Conservation (phyloP, 1,284 basidiomycete species). For the Marasmius fiardii region DNA sequence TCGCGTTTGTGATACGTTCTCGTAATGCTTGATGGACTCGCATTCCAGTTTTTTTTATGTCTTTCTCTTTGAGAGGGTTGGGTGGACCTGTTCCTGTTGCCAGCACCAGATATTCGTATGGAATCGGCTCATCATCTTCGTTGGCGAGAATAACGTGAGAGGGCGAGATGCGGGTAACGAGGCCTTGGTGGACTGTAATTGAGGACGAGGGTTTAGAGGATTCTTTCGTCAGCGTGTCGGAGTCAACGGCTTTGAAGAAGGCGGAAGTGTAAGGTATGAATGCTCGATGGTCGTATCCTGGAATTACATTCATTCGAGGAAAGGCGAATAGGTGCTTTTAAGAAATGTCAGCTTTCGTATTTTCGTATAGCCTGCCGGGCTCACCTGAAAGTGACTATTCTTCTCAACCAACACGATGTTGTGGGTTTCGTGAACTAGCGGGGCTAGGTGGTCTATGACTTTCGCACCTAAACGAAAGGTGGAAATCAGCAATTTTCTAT, state of each 20-base stretch:
- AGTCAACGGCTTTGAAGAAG: conserved; percentile 17
- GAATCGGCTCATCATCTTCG: conserved; percentile 19
- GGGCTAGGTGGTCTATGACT: conserved; percentile 32
- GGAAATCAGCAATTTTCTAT: background rate
- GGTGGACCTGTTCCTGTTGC: conserved; percentile 27
- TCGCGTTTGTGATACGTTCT: conserved; percentile 13
- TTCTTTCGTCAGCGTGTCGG: background rate
- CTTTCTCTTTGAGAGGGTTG: conserved; percentile 1
- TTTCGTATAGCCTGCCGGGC: background rate
- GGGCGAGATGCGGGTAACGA: conserved; percentile 19
- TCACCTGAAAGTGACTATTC: conserved; percentile 37
- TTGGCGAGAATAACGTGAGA: conserved; percentile 22
- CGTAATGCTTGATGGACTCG: conserved; percentile 8
- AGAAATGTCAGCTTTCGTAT: background rate
- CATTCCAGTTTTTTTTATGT: too few relatives aligned
- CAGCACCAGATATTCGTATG: conserved; percentile 28
- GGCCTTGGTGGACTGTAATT: conserved; percentile 21
- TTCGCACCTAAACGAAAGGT: conserved; percentile 13
- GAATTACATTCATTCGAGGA: conserved; percentile 38
- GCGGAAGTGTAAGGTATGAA: conserved; percentile 38
- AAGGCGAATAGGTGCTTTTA: conserved; percentile 32
- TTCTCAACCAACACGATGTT: conserved; percentile 38
- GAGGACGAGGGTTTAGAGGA: conserved; percentile 14
- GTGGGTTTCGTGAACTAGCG: conserved; percentile 31
- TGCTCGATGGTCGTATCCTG: conserved; percentile 37